Evolutionary conservation across 208 protist species (phyloP), one percentile per base, ranked within the genome.

Genomic region (Kentomonas sorsogonicus): DNA sequence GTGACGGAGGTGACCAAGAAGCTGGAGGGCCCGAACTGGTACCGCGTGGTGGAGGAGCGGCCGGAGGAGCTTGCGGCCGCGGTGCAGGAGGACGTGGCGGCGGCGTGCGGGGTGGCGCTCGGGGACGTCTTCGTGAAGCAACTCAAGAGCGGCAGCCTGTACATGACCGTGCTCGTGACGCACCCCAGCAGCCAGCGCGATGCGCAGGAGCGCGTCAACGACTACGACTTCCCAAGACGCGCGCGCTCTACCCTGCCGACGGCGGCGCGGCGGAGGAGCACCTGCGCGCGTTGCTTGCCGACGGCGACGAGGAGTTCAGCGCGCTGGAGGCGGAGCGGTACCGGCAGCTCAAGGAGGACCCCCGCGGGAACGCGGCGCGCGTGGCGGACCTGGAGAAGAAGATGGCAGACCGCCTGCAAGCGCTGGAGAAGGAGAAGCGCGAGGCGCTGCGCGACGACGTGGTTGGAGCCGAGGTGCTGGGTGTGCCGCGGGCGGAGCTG

Each of bases 181-280:
- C n/a, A n/a, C n/a, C n/a, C n/a, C n/a, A n/a, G n/a, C n/a, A n/a
- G n/a, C n/a, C n/a, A n/a, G n/a, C n/a, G n/a, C n/a, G n/a, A n/a
- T n/a, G n/a, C n/a, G n/a, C n/a, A n/a, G n/a, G n/a, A n/a, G n/a
- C 67, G 63, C 27, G 84, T 89, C 81, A 77, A 90, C 47, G 59
- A 75, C 46, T 78, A 77, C 47, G 69, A 33, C 72, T 74, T n/a
- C 50, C 40, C 43, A 66, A 83, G 64, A 45, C 65, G 33, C 64
- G 63, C 20, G 52, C 6, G 41, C 41, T 5, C 9, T 5, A 36
- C 33, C 1, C 77, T 76, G 40, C 69, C 70, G 26, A 43, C 51
- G 13, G 13, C 61, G 4, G n/a, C 27, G 13, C 27, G 40, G 86
- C 81, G 39, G 51, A 74, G 55, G 74, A 77, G 43, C 53, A 77